phyloP scores from a whole-genome alignment of 2,329 filamentous ascomycete genomes.

The Aspergillus jensenii region DNA sequence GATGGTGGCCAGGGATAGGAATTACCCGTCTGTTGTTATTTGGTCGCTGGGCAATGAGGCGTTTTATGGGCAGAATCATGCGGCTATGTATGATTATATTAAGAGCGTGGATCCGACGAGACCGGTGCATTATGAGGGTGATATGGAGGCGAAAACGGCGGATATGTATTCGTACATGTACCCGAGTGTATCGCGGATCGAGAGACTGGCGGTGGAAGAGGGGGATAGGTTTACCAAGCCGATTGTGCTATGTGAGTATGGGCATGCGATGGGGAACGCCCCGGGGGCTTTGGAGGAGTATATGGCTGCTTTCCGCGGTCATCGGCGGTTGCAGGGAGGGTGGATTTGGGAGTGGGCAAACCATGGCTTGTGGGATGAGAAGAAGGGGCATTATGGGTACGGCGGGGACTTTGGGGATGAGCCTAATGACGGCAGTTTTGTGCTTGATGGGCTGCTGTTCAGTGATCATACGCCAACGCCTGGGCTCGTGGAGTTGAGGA shows the following conservation, averaged over 20 bases:
- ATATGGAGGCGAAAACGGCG: slow-evolving; percentile 57
- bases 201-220: slow-evolving; percentile 46
- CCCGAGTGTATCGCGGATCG: slow-evolving; percentile 53
- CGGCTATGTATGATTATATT: slow-evolving; percentile 65
- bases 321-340: slow-evolving; percentile 65
- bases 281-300: slow-evolving; percentile 71
- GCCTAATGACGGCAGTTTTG: slow-evolving; percentile 62
- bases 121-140: slow-evolving; percentile 67
- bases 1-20: slow-evolving; percentile 67
- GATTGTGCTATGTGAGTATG: slow-evolving; percentile 47
- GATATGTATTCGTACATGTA: slow-evolving; percentile 73
- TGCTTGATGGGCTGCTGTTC: slow-evolving; percentile 60
- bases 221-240: slow-evolving; percentile 38
- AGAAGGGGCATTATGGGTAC: slow-evolving; percentile 53
- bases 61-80: slow-evolving; percentile 68
- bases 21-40: slow-evolving; percentile 68
- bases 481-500: slow-evolving; percentile 58
- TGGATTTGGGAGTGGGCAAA: slow-evolving; percentile 69
- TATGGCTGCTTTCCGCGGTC: slow-evolving; percentile 60
- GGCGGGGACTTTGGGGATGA: slow-evolving; percentile 63
- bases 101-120: slow-evolving; percentile 59
- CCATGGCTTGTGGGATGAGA: slow-evolving; percentile 53
- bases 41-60: slow-evolving; percentile 75
- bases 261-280: slow-evolving; percentile 71
- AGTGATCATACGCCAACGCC: slow-evolving; percentile 55